Evolutionary conservation across 2,329 filamentous ascomycete genomes (phyloP).

Genomic region (Aaosphaeria arxii): DNA sequence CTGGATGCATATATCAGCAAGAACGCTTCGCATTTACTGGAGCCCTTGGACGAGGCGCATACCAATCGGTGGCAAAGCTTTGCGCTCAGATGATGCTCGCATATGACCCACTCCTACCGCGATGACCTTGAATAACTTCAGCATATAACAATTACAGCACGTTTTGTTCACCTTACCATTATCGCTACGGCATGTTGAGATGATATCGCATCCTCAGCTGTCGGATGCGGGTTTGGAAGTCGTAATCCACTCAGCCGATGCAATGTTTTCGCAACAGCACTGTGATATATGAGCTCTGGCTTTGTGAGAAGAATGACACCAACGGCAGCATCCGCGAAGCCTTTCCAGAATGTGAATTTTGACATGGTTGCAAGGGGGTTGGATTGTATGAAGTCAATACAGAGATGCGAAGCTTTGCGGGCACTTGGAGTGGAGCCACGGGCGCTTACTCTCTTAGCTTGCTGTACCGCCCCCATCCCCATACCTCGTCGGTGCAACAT

Average conservation of each 20-base stretch:
- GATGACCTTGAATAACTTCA: constrained; percentile 5
- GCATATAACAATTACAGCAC: background rate
- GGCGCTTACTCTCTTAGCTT: too few species aligned
- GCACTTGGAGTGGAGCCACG: too few species aligned
- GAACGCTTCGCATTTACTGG: background rate
- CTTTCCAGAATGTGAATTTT: constrained; percentile 13
- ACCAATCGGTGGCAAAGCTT: constrained; percentile 7
- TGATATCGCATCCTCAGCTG: constrained; percentile 3
- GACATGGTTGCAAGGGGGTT: constrained; percentile 5
- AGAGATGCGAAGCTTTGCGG: too few species aligned
- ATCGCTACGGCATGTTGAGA: constrained; percentile 16
- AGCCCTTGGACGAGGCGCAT: background rate
- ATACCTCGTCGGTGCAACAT: too few species aligned
- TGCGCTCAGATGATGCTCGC: constrained; percentile 5
- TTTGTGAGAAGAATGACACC: constrained; percentile 11
- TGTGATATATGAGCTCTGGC: constrained; percentile 16
- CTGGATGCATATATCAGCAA: background rate
- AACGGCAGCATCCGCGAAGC: constrained; percentile 11
- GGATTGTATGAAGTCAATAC: too few species aligned
- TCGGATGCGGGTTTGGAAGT: constrained; percentile 12
- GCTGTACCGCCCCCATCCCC: too few species aligned
- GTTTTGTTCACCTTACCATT: constrained; percentile 3
- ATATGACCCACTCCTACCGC: constrained; percentile 11
- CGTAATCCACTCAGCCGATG: constrained; percentile 5
- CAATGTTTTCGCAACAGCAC: constrained; percentile 7